These are phyloP conservation scores for Podospora pseudocomata DNA, from an alignment of 495 filamentous ascomycete species.

Conservation along the genomic window DNA sequence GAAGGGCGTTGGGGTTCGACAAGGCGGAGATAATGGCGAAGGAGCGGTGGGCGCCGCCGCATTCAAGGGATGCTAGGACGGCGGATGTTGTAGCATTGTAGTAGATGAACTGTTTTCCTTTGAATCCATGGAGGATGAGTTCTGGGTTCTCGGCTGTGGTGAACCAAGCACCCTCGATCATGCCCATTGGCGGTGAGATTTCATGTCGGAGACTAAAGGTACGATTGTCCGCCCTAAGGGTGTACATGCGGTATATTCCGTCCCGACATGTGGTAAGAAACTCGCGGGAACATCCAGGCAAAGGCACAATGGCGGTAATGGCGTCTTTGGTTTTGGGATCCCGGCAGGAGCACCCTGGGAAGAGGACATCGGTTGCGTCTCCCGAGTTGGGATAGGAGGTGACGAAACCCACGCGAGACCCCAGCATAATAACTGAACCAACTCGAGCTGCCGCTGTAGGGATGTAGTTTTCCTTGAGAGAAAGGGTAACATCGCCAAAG, in stretches of 20 bases:
- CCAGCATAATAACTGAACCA: conserved; percentile 56
- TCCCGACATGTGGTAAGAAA: conserved; percentile 71
- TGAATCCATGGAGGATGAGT: conserved; percentile 77
- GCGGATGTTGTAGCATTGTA: conserved; percentile 67
- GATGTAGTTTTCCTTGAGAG: conserved; percentile 24
- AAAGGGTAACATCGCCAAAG: conserved; percentile 15
- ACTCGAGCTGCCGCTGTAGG: conserved; percentile 35
- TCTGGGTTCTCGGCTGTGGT: conserved; percentile 34
- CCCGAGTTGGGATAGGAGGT: conserved; percentile 25
- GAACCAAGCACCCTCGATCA: conserved; percentile 66
- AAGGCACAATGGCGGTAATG: conserved; percentile 59
- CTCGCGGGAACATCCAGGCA: conserved; percentile 32
- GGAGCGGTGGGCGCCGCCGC: conserved; percentile 75
- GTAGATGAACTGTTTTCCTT: conserved; percentile 68
- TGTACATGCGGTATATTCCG: conserved; percentile 64
- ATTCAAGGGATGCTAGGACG: conserved; percentile 66
- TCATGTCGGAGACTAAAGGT: conserved; percentile 39
- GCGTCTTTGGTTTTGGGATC: conserved; percentile 60
- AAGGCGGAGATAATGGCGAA: conserved; percentile 57
- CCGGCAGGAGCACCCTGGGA: conserved; percentile 17
- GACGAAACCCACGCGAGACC: conserved; percentile 50
- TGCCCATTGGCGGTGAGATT: conserved; percentile 55
- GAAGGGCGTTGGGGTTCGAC: conserved; percentile 32
- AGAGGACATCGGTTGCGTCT: conserved; percentile 8
- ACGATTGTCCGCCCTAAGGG: conserved; percentile 18